phyloP scores from a whole-genome alignment of 768 basidiomycete genomes.

The Lentinula edodes region DNA sequence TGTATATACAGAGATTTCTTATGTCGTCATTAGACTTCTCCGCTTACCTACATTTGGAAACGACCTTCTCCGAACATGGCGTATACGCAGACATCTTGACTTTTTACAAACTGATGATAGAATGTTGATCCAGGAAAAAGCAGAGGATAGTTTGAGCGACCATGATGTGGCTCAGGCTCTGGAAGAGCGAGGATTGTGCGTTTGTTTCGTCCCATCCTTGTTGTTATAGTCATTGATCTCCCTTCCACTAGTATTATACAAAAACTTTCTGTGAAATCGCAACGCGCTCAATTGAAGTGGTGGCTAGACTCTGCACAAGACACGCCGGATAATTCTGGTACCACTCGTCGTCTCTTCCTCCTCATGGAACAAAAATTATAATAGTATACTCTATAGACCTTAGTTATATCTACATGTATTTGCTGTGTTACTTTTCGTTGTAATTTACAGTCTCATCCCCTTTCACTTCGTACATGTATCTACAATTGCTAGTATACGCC shows the following conservation, averaged over 20 bases:
- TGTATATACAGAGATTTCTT: background rate
- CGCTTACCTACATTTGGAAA: constrained; percentile 40
- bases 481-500: constrained; percentile 48
- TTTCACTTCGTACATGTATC: constrained; percentile 32
- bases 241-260: constrained; percentile 28
- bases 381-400: too few relatives aligned
- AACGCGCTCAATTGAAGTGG: constrained; percentile 50
- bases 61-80: constrained; percentile 35
- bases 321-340: constrained; percentile 27
- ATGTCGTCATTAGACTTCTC: constrained; percentile 24
- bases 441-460: constrained; percentile 8
- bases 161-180: constrained; percentile 62
- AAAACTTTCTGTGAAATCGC: constrained; percentile 32
- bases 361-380: constrained; percentile 18
- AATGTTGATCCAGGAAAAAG: constrained; percentile 47
- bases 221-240: background rate
- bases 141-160: constrained; percentile 37
- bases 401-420: background rate
- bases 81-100: constrained; percentile 34
- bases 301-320: constrained; percentile 53
- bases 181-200: constrained; percentile 75
- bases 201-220: constrained; percentile 7
- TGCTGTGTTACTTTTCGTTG: background rate
- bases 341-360: constrained; percentile 48
- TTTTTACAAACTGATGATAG: constrained; percentile 60